These are phyloP conservation scores for Plantago lanceolata DNA, from an alignment of 305 asterid species.

Conservation along the genomic window DNA sequence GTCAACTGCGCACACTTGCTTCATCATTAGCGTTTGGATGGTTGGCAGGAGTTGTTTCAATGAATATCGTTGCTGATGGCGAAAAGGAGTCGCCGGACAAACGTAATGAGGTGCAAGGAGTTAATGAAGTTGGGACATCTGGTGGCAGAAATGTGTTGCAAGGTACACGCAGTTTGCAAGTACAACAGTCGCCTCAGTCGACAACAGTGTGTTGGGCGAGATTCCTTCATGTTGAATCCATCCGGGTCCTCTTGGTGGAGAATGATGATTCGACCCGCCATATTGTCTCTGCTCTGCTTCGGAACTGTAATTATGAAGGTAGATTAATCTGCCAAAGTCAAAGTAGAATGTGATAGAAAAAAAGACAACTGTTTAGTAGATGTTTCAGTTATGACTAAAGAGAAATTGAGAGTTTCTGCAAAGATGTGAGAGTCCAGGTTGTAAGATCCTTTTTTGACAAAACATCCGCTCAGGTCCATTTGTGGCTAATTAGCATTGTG, in stretches of 20 bases:
- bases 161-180: slow-evolving; percentile 24
- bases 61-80: slow-evolving; percentile 42
- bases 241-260: slow-evolving; percentile 80
- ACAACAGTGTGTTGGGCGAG: slow-evolving; percentile 59
- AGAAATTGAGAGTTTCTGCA: neutral
- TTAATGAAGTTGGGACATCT: slow-evolving; percentile 22
- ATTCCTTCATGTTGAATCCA: slow-evolving; percentile 77
- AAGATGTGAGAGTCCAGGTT: slow-evolving; percentile 6
- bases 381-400: too few relatives aligned
- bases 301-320: slow-evolving; percentile 92
- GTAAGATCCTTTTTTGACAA: neutral
- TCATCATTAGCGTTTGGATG: slow-evolving; percentile 40
- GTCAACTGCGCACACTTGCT: slow-evolving; percentile 23
- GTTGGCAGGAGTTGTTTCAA: slow-evolving; percentile 48
- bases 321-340: slow-evolving; percentile 13
- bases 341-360: neutral
- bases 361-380: neutral
- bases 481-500: too few relatives aligned
- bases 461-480: too few relatives aligned
- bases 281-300: slow-evolving; percentile 72
- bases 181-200: slow-evolving; percentile 41
- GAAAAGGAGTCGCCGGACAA: slow-evolving; percentile 40
- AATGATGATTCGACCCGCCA: slow-evolving; percentile 78
- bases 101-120: slow-evolving; percentile 34
- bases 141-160: slow-evolving; percentile 32